Conservation (phyloP, 176 grass and related monocot species). For the Leersia perrieri region DNA sequence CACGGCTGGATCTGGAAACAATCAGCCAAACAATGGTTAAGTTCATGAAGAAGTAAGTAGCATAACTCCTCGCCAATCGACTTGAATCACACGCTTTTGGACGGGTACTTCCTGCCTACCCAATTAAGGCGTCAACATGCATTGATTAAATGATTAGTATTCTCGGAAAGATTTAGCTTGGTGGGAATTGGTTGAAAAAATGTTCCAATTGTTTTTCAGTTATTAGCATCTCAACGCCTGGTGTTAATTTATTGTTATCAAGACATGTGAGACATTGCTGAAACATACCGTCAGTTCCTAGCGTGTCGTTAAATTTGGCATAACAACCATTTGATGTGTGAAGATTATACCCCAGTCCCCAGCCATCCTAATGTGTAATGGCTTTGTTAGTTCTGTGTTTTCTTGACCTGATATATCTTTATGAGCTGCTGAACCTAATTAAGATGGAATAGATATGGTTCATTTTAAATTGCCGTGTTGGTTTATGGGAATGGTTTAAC, state of each 20-base stretch:
- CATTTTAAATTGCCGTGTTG: background rate
- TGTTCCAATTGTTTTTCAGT: background rate
- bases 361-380: background rate
- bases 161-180: background rate
- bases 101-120: slow-evolving; percentile 48
- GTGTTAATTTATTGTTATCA: background rate
- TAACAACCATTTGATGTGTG: background rate
- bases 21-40: slow-evolving; percentile 73
- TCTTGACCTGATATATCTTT: background rate
- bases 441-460: background rate
- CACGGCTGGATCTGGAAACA: slow-evolving; percentile 79
- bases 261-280: background rate
- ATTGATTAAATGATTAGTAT: background rate
- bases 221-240: too few species aligned
- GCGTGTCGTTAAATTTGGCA: background rate
- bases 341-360: background rate
- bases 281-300: slow-evolving; percentile 8
- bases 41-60: slow-evolving; percentile 89
- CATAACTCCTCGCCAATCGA: slow-evolving; percentile 66
- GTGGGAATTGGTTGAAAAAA: background rate
- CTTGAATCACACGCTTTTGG: slow-evolving; percentile 65
- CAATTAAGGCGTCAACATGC: background rate
- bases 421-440: background rate
- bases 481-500: background rate
- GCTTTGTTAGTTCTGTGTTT: background rate